A percentile compares a stretch with the other conserved stretches of the same genome.
Conservation (phyloP, 1,139 yeast genomes). For the Candida sp. region DNA sequence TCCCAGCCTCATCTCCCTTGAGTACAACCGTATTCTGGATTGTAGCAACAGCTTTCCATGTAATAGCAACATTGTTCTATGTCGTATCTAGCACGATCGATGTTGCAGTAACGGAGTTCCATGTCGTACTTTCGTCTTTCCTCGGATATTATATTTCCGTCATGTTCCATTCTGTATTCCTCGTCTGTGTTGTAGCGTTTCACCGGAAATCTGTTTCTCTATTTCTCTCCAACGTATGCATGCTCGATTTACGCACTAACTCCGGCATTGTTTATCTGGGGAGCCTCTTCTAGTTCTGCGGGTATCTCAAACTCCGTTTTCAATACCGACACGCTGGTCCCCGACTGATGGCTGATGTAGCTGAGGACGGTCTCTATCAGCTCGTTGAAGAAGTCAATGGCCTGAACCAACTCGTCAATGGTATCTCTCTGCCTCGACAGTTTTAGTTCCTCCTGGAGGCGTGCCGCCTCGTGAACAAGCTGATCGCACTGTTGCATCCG, state of each 20-base stretch:
- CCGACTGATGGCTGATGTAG: constrained; percentile 15
- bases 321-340: constrained; percentile 7
- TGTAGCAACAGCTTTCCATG: too few species aligned
- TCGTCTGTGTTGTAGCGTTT: too few species aligned
- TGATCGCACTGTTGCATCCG: constrained; percentile 4
- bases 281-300: constrained; percentile 16
- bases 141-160: too few species aligned
- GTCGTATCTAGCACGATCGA: too few species aligned
- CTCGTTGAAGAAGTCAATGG: constrained; percentile 19
- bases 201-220: too few species aligned
- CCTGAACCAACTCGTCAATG: constrained; percentile 4
- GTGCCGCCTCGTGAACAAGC: background rate
- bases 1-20: too few species aligned
- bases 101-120: too few species aligned
- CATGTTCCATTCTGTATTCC: too few species aligned
- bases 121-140: too few species aligned
- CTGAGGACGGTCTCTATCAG: constrained; percentile 16
- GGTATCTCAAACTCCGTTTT: constrained; percentile 19
- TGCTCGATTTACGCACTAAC: background rate
- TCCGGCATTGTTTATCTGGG: background rate
- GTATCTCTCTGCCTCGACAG: constrained; percentile 4
- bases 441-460: constrained; percentile 5
- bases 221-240: too few species aligned
- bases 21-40: too few species aligned
- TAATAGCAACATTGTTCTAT: too few species aligned